These are phyloP conservation scores for Pseudotulostoma volvatum DNA, from an alignment of 495 filamentous ascomycete species.

Conservation along the genomic window DNA sequence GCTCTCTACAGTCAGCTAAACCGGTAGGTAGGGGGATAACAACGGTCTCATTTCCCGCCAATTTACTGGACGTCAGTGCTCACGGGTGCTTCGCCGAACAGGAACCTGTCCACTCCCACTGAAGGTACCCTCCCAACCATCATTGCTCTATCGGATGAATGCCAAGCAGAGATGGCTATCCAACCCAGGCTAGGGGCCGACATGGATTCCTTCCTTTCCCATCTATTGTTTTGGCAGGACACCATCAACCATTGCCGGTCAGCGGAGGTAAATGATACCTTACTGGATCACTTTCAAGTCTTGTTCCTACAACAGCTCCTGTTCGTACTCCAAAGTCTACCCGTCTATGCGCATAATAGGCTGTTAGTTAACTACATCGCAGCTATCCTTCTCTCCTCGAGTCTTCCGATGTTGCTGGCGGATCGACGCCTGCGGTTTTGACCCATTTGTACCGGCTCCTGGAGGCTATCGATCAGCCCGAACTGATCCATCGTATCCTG, in stretches of 20 bases:
- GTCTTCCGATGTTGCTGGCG: slow-evolving; percentile 90
- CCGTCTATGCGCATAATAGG: too few relatives aligned
- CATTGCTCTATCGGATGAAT: slow-evolving; percentile 71
- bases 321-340: too few relatives aligned
- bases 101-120: too few relatives aligned
- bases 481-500: slow-evolving; percentile 85
- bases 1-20: slow-evolving; percentile 94
- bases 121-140: slow-evolving; percentile 62
- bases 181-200: slow-evolving; percentile 49
- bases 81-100: too few relatives aligned
- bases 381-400: slow-evolving; percentile 81
- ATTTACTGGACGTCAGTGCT: too few relatives aligned
- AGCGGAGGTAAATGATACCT: slow-evolving; percentile 72
- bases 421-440: slow-evolving; percentile 87
- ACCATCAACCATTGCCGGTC: slow-evolving; percentile 90
- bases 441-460: slow-evolving; percentile 86
- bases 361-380: slow-evolving; percentile 4
- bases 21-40: slow-evolving; percentile 42
- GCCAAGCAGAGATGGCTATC: slow-evolving; percentile 21
- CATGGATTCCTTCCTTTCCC: slow-evolving; percentile 85
- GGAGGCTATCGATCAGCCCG: slow-evolving; percentile 76
- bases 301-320: slow-evolving; percentile 89
- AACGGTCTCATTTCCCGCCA: too few relatives aligned
- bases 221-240: slow-evolving; percentile 95
- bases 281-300: slow-evolving; percentile 94